Evolutionary conservation across 2,329 filamentous ascomycete species (phyloP).

Genomic region (Diaporthe capsici): DNA sequence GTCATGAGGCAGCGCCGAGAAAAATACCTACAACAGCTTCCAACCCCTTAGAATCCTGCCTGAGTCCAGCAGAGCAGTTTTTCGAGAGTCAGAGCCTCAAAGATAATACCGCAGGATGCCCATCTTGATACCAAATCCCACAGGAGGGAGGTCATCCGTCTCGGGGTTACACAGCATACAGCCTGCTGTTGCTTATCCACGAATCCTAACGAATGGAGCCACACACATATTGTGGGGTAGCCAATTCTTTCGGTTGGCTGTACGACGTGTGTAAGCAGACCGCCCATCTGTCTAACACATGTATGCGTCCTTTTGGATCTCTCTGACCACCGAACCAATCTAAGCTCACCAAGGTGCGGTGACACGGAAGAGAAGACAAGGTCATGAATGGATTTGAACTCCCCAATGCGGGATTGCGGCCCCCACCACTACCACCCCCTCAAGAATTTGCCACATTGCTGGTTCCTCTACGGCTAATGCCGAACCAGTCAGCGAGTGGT

Average conservation of each 20-base stretch:
- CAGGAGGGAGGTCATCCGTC: neutral
- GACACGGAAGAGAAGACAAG: neutral
- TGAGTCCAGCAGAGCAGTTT: neutral
- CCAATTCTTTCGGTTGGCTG: neutral
- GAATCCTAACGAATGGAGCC: neutral
- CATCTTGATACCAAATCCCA: neutral
- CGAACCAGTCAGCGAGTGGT: neutral
- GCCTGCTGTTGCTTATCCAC: constrained; percentile 5
- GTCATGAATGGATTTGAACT: neutral
- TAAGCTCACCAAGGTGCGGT: neutral
- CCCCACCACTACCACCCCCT: neutral
- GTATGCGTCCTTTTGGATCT: constrained; percentile 16
- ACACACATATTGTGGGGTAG: neutral
- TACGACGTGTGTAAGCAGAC: constrained; percentile 10
- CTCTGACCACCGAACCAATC: constrained; percentile 3
- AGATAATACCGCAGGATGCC: neutral
- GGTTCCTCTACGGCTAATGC: neutral
- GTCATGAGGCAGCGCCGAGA: neutral
- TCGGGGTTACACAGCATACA: constrained; percentile 13
- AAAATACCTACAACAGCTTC: neutral
- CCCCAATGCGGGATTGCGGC: neutral
- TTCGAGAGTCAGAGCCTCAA: neutral
- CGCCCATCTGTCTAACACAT: neutral
- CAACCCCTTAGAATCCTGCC: neutral
- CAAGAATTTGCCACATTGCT: neutral